Percentiles rank a stretch among this genome's conserved stretches.
Conservation (phyloP, 2,329 filamentous ascomycete genomes). For the Cucurbitaria berberidis region DNA sequence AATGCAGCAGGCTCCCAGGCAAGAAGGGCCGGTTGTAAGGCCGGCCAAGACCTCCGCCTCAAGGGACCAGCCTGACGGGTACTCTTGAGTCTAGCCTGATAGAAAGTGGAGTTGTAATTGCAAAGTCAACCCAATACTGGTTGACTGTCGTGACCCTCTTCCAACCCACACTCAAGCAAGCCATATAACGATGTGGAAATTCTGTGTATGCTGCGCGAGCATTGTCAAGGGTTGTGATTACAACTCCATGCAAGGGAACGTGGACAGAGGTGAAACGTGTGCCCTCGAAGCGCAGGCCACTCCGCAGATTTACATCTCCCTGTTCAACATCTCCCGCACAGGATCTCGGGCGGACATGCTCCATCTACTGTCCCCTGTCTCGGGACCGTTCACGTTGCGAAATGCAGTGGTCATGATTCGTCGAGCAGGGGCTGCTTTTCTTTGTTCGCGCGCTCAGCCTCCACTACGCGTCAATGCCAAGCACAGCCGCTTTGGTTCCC, state of each 20-base stretch:
- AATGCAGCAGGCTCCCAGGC: neutral
- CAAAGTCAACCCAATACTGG: too few relatives aligned
- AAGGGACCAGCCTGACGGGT: neutral
- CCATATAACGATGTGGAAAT: too few relatives aligned
- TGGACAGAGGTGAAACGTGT: neutral
- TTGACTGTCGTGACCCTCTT: too few relatives aligned
- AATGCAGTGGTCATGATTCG: constrained; percentile 13
- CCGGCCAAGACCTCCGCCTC: neutral
- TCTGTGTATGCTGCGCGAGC: too few relatives aligned
- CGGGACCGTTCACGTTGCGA: neutral
- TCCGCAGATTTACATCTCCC: too few relatives aligned
- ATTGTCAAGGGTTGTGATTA: neutral
- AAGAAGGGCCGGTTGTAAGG: neutral
- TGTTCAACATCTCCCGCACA: too few relatives aligned
- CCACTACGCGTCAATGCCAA: constrained; percentile 26
- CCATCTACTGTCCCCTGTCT: neutral
- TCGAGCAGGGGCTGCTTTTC: constrained; percentile 1
- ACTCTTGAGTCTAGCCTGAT: too few relatives aligned
- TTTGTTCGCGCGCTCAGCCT: constrained; percentile 24
- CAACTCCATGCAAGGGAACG: neutral
- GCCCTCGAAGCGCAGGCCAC: too few relatives aligned
- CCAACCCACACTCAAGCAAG: too few relatives aligned
- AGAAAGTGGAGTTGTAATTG: too few relatives aligned
- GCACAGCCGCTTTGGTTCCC: constrained; percentile 7
- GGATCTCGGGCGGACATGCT: neutral